phyloP scores from a whole-genome alignment of 345 rosid genomes.

The Pistacia integerrima region DNA sequence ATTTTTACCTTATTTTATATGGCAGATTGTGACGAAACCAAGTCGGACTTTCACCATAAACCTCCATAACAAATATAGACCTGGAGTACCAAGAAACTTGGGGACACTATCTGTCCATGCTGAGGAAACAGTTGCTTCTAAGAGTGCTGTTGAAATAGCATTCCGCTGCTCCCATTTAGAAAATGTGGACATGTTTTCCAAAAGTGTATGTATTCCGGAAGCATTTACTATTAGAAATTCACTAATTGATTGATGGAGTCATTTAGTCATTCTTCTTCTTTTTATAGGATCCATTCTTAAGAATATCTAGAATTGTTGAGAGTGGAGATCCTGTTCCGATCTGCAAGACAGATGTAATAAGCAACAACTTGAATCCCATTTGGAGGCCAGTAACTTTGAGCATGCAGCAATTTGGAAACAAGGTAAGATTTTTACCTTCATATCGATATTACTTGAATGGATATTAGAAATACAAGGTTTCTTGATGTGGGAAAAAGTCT shows the following conservation, averaged over 20 bases:
- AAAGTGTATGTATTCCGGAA: constrained; percentile 54
- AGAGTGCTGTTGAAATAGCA: constrained; percentile 52
- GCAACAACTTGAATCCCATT: constrained; percentile 71
- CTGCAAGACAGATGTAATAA: constrained; percentile 77
- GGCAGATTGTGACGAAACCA: constrained; percentile 68
- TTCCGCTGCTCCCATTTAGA: constrained; percentile 58
- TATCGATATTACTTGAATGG: not conserved
- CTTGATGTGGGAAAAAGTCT: not conserved
- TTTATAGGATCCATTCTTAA: constrained; percentile 77
- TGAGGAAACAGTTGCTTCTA: constrained; percentile 71
- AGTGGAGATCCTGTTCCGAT: constrained; percentile 54
- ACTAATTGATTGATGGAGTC: not conserved
- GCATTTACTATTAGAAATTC: not conserved
- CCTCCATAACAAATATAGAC: constrained; percentile 43
- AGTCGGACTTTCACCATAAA: constrained; percentile 50
- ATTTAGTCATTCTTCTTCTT: not conserved
- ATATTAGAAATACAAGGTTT: not conserved
- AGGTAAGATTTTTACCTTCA: constrained; percentile 46
- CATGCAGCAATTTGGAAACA: constrained; percentile 86
- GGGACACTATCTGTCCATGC: constrained; percentile 72
- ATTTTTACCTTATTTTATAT: constrained; percentile 7
- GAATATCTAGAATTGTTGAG: constrained; percentile 74
- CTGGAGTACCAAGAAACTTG: constrained; percentile 37
- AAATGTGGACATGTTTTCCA: constrained; percentile 76
- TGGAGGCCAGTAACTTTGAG: constrained; percentile 68